Evolutionary conservation across 2,329 filamentous ascomycete genomes (phyloP), one percentile per base, ranked within the genome.

Genomic region (Hypocreales sp.): DNA sequence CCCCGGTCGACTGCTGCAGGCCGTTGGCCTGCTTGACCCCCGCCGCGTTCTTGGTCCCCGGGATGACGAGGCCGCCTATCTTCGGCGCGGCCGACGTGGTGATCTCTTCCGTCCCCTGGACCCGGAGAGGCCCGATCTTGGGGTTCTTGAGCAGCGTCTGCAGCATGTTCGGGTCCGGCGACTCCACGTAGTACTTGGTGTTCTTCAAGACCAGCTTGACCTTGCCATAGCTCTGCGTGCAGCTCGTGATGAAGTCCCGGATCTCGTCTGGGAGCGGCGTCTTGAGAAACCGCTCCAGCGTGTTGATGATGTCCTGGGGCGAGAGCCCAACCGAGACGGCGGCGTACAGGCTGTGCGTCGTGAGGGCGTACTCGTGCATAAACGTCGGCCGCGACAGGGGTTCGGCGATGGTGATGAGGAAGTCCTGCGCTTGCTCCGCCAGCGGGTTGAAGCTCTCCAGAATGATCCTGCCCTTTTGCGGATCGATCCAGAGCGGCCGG

Each of bases 131-230:
- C 1, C 81, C 79, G 32, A 98, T 92, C 28, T 81, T 69, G 10
- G 73, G 66, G 48, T 95, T 87, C 44, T 79, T 75, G 20, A 95
- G 63, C n/a, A 95, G 64, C 44, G 69, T 79, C 50, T 93, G 83
- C 31, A 95, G 63, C 47, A 94, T 80, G 8, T 75, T 66, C 9
- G 84, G 78, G 50, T 95, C 87, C 13, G 80, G 77, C 42, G 81
- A 94, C 54, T 98, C 90, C 34, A 95, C 75, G 41, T 79, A 94
- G 52, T 92, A 94, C 38, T 82, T 80, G 35, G 87, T 95, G 43
- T 94, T 80, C 51, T 93, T 92, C 36, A 95, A 55, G 24, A 95
- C 90, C 28, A 95, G 70, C 51, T 93, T 90, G 30, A 94, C 84
- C 53, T 94, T 95, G 37, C 90, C 90, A 47, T 90, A 95, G 28